Percentiles rank a stretch among this genome's conserved stretches.
These are phyloP conservation scores for Colletotrichum magnum DNA, from an alignment of 2,329 filamentous ascomycete genomes.

Conservation along the genomic window DNA sequence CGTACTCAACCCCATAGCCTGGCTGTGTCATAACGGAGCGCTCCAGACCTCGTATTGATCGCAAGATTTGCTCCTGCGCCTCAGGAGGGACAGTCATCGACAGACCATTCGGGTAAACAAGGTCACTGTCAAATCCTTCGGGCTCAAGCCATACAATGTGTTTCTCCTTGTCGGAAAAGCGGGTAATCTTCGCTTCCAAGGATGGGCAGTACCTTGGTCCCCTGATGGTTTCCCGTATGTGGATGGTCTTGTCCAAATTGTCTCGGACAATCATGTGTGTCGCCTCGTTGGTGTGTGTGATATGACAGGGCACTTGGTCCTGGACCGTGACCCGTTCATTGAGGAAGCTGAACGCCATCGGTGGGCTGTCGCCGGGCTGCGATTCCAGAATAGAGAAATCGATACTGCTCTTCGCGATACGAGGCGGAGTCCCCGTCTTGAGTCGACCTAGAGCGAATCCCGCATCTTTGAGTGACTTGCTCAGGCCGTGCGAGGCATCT, in stretches of 20 bases:
- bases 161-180: constrained; percentile 82
- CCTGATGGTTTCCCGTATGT: constrained; percentile 95
- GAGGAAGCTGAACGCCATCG: constrained; percentile 91
- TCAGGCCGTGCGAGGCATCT: constrained; percentile 91
- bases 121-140: constrained; percentile 90
- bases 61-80: constrained; percentile 87
- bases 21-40: constrained; percentile 93
- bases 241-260: constrained; percentile 95
- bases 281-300: constrained; percentile 86
- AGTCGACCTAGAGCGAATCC: constrained; percentile 91
- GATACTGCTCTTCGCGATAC: constrained; percentile 86
- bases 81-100: constrained; percentile 96
- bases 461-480: constrained; percentile 88
- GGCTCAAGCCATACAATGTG: constrained; percentile 98
- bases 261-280: constrained; percentile 87
- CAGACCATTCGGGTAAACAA: constrained; percentile 96
- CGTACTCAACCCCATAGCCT: constrained; percentile 97
- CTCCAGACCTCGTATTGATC: constrained; percentile 89
- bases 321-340: constrained; percentile 83
- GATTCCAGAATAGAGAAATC: constrained; percentile 79
- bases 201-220: constrained; percentile 97
- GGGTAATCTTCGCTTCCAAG: constrained; percentile 92
- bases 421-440: constrained; percentile 96
- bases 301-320: constrained; percentile 87
- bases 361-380: constrained; percentile 87